phyloP scores from a whole-genome alignment of 2,329 filamentous ascomycete species.

The Verticillium dahliae region DNA sequence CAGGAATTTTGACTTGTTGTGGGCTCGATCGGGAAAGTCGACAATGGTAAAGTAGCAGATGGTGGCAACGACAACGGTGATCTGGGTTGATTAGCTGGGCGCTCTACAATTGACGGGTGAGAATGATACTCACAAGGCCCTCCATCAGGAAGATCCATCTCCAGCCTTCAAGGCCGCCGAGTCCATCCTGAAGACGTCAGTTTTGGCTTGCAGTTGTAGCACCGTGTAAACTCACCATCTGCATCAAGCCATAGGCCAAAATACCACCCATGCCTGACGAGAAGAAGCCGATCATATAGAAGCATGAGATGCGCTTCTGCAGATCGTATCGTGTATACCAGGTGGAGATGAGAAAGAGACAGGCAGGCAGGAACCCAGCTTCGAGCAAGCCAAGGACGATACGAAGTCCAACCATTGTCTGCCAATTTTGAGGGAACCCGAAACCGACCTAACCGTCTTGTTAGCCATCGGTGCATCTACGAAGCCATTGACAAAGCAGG shows the following conservation, averaged over 20 bases:
- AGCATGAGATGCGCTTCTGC: slow-evolving; percentile 41
- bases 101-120: too few relatives aligned
- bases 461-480: slow-evolving; percentile 9
- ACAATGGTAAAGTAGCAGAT: slow-evolving; percentile 32
- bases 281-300: slow-evolving; percentile 18
- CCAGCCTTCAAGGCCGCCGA: slow-evolving; percentile 47
- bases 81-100: slow-evolving; percentile 6
- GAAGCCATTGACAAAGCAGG: background rate
- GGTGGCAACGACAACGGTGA: slow-evolving; percentile 26
- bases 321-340: slow-evolving; percentile 65
- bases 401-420: slow-evolving; percentile 5
- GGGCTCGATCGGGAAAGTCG: slow-evolving; percentile 1
- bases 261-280: slow-evolving; percentile 15
- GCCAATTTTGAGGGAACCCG: slow-evolving; percentile 1
- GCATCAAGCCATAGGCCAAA: slow-evolving; percentile 16
- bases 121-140: slow-evolving; percentile 46
- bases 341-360: slow-evolving; percentile 52
- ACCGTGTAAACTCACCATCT: slow-evolving; percentile 16
- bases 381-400: slow-evolving; percentile 12
- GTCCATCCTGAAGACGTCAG: slow-evolving; percentile 38
- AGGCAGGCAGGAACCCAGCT: slow-evolving; percentile 41
- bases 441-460: slow-evolving; percentile 9
- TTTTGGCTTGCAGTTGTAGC: background rate
- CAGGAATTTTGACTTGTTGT: background rate
- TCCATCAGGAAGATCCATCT: slow-evolving; percentile 60